Base-by-base conservation (phyloP, 2,329 filamentous ascomycete genomes). In the Pestalotiopsis sp. region DNA sequence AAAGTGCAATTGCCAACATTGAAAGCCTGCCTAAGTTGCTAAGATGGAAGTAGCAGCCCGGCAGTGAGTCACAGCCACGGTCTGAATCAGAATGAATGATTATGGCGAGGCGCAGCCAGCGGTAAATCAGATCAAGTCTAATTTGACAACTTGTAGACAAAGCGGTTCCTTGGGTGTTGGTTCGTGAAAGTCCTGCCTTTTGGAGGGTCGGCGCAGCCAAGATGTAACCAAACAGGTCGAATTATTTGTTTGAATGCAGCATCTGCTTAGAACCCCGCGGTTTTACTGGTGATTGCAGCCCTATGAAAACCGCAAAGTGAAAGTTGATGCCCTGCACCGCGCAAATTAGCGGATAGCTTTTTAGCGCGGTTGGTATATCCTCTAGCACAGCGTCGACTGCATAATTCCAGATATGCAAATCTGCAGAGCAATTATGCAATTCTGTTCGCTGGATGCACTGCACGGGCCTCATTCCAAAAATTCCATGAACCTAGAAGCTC, bases 201-300 rank as follows among this genome's bases (percentile, higher is more conserved):
- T 36, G 31, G 7, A 52, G 20, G 45, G 20, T 52, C 17, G 45
- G 45, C 45, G 45, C 45, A n/a, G 45, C 45, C 45, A n/a, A 20
- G 45, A 52, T 52, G 45, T 52, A 17, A 59, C 57, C 20, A 59
- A 59, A 59, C 57, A 36, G 20, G 23, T 27, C 25, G 27, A 59
- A 59, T 59, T 27, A 58, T 4, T 59, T 13, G 57, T 59, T 36
- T 62, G 59, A 12, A 27, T 39, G 57, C 57, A 59, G 61, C 38
- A 64, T 64, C 61, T 64, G 38, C 36, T 41, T 49, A 45, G 39
- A 14, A 49, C 41, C 38, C 61, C 61, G n/a, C 41, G n/a, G 20
- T 64, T 49, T 49, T 45, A 64, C 25, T 64, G 61, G 61, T 49
- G 61, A 64, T 64, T 64, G 61, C 38, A 64, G 61, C 61, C 61